Conservation (phyloP, 805 yeast species). For the Blastobotrys chiropterorum region DNA sequence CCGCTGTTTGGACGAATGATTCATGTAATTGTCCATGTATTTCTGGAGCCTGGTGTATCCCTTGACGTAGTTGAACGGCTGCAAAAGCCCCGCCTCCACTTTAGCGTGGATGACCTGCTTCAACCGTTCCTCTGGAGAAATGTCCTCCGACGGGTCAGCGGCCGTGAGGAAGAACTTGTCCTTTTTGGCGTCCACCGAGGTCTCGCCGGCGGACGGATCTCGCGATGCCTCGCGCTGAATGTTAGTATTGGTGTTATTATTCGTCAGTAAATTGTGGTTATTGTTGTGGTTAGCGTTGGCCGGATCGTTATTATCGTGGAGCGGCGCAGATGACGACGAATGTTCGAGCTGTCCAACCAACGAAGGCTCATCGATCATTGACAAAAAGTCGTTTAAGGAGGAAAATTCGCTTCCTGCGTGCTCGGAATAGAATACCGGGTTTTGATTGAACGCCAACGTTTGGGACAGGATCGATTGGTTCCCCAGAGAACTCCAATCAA, state of each 20-base stretch:
- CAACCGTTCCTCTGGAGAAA: constrained; percentile 87
- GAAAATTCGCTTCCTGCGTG: constrained; percentile 91
- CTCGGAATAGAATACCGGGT: constrained; percentile 77
- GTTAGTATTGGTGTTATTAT: constrained; percentile 1
- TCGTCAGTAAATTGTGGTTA: background rate
- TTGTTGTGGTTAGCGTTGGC: background rate
- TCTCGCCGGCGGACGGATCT: background rate
- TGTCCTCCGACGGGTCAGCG: constrained; percentile 93
- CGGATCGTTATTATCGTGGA: background rate
- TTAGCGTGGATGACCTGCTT: constrained; percentile 93
- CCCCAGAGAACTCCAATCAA: constrained; percentile 19
- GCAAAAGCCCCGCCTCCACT: constrained; percentile 83
- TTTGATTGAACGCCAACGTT: constrained; percentile 20
- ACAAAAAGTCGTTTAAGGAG: constrained; percentile 79
- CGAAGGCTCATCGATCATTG: constrained; percentile 71
- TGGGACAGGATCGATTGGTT: constrained; percentile 17
- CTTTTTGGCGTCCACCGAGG: constrained; percentile 47
- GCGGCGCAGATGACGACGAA: background rate
- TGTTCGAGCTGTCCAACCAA: background rate
- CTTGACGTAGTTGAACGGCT: constrained; percentile 88
- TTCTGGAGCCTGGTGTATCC: constrained; percentile 86
- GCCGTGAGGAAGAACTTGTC: constrained; percentile 94
- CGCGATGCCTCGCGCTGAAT: constrained; percentile 4
- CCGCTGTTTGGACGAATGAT: constrained; percentile 71
- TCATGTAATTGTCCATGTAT: constrained; percentile 92